Conservation (phyloP, 1,284 basidiomycete genomes). For the Ganoderma multipileum region DNA sequence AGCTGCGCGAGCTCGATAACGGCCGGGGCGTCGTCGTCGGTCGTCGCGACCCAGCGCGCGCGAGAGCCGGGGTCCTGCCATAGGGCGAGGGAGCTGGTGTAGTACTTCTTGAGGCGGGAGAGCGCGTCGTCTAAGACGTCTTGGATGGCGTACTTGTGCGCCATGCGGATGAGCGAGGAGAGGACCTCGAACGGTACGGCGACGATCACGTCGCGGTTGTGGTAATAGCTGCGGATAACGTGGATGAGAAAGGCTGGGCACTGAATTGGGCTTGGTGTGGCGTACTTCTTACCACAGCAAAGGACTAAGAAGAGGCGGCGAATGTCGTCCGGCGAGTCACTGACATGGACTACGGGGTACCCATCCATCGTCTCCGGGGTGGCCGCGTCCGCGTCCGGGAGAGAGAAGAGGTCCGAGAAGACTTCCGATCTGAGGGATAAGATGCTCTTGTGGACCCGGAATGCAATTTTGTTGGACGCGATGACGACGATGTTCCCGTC, state of each 20-base stretch:
- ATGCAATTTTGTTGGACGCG: constrained; percentile 13
- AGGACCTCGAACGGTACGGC: constrained; percentile 7
- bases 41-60: neutral
- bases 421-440: constrained; percentile 26
- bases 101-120: constrained; percentile 19
- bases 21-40: neutral
- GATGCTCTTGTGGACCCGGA: constrained; percentile 25
- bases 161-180: constrained; percentile 22
- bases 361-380: constrained; percentile 22
- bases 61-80: constrained; percentile 8
- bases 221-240: constrained; percentile 15
- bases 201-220: constrained; percentile 4
- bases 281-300: constrained; percentile 20
- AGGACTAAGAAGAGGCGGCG: constrained; percentile 21
- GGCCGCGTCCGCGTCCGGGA: constrained; percentile 18
- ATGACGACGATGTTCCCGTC: constrained; percentile 21
- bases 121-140: constrained; percentile 18
- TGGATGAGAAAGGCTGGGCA: neutral
- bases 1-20: constrained; percentile 16
- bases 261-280: neutral
- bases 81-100: constrained; percentile 5
- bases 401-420: constrained; percentile 27
- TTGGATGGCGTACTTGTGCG: constrained; percentile 25
- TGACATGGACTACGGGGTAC: constrained; percentile 23
- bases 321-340: constrained; percentile 25